Evolutionary conservation across 164 flowering plant species (phyloP).

Genomic region (Kingdonia uniflora): DNA sequence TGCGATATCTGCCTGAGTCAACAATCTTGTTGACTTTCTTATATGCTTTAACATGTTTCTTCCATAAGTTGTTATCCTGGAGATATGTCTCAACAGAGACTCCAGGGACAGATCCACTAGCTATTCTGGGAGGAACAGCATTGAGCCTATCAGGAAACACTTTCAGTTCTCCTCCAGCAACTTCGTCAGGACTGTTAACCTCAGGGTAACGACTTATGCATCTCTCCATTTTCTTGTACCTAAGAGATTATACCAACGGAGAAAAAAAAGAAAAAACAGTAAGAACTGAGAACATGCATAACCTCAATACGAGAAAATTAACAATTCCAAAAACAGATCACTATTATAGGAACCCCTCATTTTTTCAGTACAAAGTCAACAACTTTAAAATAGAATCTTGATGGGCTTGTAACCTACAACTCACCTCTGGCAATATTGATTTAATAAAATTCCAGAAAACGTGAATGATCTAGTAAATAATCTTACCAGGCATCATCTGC

Average conservation of each 20-base stretch:
- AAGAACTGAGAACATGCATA: background rate
- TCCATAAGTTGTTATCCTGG: constrained; percentile 68
- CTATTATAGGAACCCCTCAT: background rate
- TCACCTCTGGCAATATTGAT: background rate
- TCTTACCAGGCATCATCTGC: constrained; percentile 71
- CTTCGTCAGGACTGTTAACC: constrained; percentile 38
- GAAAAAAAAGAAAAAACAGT: background rate
- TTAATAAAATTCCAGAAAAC: too few relatives aligned
- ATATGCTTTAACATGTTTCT: constrained; percentile 73
- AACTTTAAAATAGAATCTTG: too few relatives aligned
- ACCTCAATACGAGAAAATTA: too few relatives aligned
- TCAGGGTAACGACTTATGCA: constrained; percentile 71
- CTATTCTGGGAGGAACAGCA: constrained; percentile 74
- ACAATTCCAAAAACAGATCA: background rate
- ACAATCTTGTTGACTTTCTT: constrained; percentile 56
- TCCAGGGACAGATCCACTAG: constrained; percentile 71
- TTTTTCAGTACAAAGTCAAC: too few relatives aligned
- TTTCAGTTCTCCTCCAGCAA: constrained; percentile 51
- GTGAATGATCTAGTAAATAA: background rate
- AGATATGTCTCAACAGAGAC: constrained; percentile 58
- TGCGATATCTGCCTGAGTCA: constrained; percentile 80
- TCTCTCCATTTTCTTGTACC: constrained; percentile 87
- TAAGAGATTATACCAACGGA: constrained; percentile 14
- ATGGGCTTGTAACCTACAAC: too few relatives aligned
- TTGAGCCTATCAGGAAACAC: constrained; percentile 67